Evolutionary conservation across 805 yeast species (phyloP), one percentile per base, ranked within the genome.

Genomic region (Pichia cabralensis): DNA sequence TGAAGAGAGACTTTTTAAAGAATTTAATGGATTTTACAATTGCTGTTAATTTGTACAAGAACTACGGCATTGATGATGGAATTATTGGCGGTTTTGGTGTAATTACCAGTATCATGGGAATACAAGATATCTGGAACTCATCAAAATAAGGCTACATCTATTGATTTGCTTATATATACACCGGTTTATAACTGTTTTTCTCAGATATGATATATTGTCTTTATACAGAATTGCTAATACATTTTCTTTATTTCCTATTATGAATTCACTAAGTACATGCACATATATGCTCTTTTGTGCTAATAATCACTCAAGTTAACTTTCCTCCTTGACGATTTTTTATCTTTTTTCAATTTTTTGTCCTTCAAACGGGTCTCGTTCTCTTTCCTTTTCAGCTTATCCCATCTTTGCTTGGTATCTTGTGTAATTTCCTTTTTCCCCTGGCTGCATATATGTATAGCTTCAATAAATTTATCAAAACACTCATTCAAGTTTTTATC

Each of bases 41-140:
- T 49, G 94, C 92, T 10, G 61, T 78, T 52, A 76, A 80, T 56
- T 71, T 76, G 35, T 69, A 82, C 56, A 66, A 70, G 38, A 60
- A 64, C 58, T 61, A 80, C 47, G 65, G 65, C 46, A 62, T 74
- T 48, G 73, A 76, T 53, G 96, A 88, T 47, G 92, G 94, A 32
- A 67, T 76, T 27, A 72, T 85, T 33, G 96, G 94, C 24, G 60
- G 77, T 38, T 85, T 92, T 25, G 97, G 97, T 53, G 69, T 80
- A 18, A 60, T 82, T 39, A 85, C 96, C 22, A 80, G 95, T 26
- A 40, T 76, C 31, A 64, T 85, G 58, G 95, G 95, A 28, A 63
- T 85, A 34, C 72, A 69, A 52, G 86, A 80, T 48, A 52, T 76
- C 45, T 78, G 94, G 94, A 61, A 54, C 24, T 55, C 68, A 30